Conservation (phyloP, 139 green algal genomes). For the Desmodesmus armatus region DNA sequence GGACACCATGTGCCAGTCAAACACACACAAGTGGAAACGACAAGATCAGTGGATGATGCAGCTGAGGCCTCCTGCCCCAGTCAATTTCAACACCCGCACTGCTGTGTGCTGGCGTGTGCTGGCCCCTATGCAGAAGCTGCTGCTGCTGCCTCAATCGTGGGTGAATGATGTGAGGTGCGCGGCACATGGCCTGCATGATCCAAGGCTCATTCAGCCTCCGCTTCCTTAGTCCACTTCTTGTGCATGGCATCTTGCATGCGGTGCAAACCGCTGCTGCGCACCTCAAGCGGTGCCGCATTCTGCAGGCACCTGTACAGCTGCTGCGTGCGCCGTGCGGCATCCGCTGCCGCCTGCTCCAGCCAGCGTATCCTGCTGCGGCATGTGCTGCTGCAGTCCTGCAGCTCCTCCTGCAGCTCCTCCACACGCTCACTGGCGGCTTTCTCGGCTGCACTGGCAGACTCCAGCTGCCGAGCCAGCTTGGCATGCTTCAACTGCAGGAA, state of each 20-base stretch:
- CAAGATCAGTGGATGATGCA: neutral
- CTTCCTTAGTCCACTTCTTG: too few species aligned
- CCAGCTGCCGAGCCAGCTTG: conserved; percentile 66
- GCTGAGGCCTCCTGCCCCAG: neutral
- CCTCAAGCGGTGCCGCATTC: conserved; percentile 53
- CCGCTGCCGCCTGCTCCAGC: conserved; percentile 58
- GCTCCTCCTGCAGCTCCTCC: conserved; percentile 64
- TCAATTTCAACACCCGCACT: neutral
- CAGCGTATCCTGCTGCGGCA: conserved; percentile 65
- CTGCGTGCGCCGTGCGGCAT: conserved; percentile 51
- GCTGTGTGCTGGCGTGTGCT: too few species aligned
- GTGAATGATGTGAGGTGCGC: too few species aligned
- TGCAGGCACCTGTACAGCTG: conserved; percentile 62
- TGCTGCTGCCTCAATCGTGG: too few species aligned
- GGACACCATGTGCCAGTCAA: neutral
- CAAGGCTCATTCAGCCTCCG: too few species aligned
- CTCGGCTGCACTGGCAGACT: conserved; percentile 52
- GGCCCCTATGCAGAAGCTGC: too few species aligned
- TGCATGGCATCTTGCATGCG: too few species aligned
- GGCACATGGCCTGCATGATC: too few species aligned
- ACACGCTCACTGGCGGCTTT: conserved; percentile 49
- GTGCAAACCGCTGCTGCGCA: too few species aligned
- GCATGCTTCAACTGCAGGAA: conserved; percentile 69
- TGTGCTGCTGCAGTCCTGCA: conserved; percentile 47
- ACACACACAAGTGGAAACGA: neutral